A percentile compares a stretch with the other conserved stretches of the same genome.
These are phyloP conservation scores for Umbellularia californica DNA, from an alignment of 164 flowering plant species.

Conservation along the genomic window DNA sequence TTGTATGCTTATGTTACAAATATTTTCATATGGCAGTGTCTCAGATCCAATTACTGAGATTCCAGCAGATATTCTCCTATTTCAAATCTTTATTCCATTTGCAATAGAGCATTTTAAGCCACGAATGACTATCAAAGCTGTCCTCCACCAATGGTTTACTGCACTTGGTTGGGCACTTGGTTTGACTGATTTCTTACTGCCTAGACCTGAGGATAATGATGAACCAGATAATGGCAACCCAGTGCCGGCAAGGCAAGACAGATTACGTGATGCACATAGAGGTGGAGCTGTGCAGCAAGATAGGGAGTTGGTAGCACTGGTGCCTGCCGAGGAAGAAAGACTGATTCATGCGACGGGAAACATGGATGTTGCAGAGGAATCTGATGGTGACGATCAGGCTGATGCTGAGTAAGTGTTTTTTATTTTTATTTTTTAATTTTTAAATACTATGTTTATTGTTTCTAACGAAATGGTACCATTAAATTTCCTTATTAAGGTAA, in stretches of 20 bases:
- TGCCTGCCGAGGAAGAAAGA: conserved; percentile 30
- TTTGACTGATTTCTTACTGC: conserved; percentile 77
- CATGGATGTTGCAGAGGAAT: conserved; percentile 47
- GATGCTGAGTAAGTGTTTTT: conserved; percentile 71
- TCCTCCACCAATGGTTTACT: conserved; percentile 83
- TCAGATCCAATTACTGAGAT: conserved; percentile 99
- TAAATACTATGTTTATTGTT: too few relatives aligned
- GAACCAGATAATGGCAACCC: conserved; percentile 69
- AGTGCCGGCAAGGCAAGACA: conserved; percentile 61
- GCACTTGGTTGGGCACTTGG: conserved; percentile 98
- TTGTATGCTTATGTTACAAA: not conserved
- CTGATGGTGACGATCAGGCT: conserved; percentile 70
- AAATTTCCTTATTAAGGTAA: too few relatives aligned
- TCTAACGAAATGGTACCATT: too few relatives aligned
- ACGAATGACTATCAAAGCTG: conserved; percentile 78
- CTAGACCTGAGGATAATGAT: conserved; percentile 70
- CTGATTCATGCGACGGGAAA: conserved; percentile 27
- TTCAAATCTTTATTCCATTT: conserved; percentile 95
- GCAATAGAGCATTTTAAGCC: conserved; percentile 91
- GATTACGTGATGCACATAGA: conserved; percentile 39
- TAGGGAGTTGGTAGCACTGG: conserved; percentile 29
- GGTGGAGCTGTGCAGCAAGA: conserved; percentile 49
- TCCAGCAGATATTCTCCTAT: conserved; percentile 96
- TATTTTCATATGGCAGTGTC: conserved; percentile 48
- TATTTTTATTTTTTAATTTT: too few relatives aligned